Conservation (phyloP, 2,329 filamentous ascomycete species). For the Botrytis pseudocinerea region DNA sequence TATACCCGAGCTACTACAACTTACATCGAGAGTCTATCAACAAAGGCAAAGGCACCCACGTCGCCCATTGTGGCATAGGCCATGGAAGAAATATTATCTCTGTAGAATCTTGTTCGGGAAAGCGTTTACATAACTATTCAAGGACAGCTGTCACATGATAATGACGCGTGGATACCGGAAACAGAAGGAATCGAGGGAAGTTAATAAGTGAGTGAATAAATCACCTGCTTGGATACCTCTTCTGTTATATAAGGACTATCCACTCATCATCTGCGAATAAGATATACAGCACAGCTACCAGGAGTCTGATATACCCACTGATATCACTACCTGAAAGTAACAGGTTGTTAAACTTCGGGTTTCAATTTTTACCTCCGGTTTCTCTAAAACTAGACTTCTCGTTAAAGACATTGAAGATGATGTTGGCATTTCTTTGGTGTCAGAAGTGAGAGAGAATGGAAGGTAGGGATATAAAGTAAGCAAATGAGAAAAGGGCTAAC, state of each 20-base stretch:
- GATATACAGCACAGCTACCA: not conserved
- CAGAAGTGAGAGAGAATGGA: not conserved
- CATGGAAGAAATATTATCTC: not conserved
- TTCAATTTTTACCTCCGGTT: not conserved
- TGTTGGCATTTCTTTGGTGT: not conserved
- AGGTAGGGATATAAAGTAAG: not conserved
- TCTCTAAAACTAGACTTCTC: accelerated
- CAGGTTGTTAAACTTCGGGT: no score
- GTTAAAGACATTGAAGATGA: not conserved
- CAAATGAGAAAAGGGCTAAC: not conserved
- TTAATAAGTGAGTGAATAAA: not conserved
- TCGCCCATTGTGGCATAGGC: accelerated
- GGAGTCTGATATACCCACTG: not conserved
- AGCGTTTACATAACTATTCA: not conserved
- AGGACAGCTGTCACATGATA: not conserved
- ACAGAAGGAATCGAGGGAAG: not conserved
- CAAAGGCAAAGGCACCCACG: not conserved
- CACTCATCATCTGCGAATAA: not conserved
- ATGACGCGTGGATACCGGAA: not conserved
- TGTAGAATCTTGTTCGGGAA: not conserved
- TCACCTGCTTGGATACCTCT: not conserved
- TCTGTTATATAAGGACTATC: not conserved
- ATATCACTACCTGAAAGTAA: no score
- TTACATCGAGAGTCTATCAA: not conserved
- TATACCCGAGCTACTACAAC: not conserved